These are phyloP conservation scores for Chenopodium berlandieri DNA, from an alignment of 148 eudicot species.

Conservation along the genomic window DNA sequence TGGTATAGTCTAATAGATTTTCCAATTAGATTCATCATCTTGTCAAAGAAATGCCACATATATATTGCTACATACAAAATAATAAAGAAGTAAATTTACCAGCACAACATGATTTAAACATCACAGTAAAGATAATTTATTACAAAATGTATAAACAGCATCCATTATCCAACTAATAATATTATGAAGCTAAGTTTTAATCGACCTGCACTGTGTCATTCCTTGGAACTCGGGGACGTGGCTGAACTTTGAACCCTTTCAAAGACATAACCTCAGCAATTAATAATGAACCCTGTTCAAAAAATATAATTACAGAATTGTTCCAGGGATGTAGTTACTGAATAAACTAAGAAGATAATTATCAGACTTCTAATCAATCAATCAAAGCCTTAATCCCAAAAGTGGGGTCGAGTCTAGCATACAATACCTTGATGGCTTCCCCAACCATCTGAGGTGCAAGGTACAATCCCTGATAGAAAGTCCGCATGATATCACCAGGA, in stretches of 20 bases:
- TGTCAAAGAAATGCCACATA: neutral
- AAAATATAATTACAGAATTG: neutral
- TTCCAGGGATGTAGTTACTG: neutral
- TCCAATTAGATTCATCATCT: neutral
- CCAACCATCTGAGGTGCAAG: constrained; percentile 99
- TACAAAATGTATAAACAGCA: neutral
- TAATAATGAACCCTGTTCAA: constrained; percentile 67
- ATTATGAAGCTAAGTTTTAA: neutral
- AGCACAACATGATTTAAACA: neutral
- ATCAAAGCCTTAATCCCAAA: too few relatives aligned
- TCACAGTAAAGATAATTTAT: neutral
- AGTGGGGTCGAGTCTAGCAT: neutral
- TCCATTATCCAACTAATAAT: neutral
- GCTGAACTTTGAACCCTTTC: constrained; percentile 85
- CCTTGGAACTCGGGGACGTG: constrained; percentile 70
- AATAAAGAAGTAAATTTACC: neutral
- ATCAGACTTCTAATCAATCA: neutral
- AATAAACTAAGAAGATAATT: neutral
- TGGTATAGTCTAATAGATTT: neutral
- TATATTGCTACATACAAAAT: neutral
- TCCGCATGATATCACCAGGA: constrained; percentile 83
- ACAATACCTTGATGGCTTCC: constrained; percentile 80
- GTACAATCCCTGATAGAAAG: constrained; percentile 83
- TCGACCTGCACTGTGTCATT: constrained; percentile 88
- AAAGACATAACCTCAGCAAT: constrained; percentile 93